Base-by-base conservation (phyloP, 108 stramenopile genomes). In the Cyclotella sp. region DNA sequence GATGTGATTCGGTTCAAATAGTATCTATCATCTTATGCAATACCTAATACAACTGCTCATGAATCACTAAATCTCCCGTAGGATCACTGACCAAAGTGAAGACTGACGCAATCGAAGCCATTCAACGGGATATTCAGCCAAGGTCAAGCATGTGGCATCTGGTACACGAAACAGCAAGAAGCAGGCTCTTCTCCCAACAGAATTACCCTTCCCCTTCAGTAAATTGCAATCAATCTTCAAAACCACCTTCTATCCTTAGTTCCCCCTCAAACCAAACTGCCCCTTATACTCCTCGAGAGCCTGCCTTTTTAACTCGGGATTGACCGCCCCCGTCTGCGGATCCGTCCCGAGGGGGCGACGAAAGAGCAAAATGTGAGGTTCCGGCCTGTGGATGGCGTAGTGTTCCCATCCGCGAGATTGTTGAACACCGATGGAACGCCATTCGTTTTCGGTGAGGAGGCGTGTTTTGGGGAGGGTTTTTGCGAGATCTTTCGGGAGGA, bases 321-420 rank as follows among this genome's bases (percentile, higher is more conserved):
- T 93, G 14, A 96, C 86, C 44, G 85, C 85, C 24, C 97, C 97
- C 41, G 94, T 94, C 71, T 95, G 90, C 57, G 97, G 97, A 87
- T 99, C 98, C 9, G 99, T 99, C 62, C 99, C 99, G 9, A 99
- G 84, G 0, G 97, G 97, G 52, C 99, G 88, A 68, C 98, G 94
- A 87, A 99, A 99, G 34, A 99, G 83, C 41, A 99, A 91, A 75
- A 99, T 98, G 85, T 99, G 98, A 40, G 97, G 99, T 80, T 99
- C 99, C 13, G 99, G 99, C 41, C 94, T 91, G 78, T 99, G 99
- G 75, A 97, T 96, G 29, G 98, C 97, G 85, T 98, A 99, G 74
- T 99, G 99, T 75, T 95, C 88, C 98, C 98, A 99, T 44, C 98
- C 98, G 41, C 98, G 92, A 80, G 88, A 90, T 87, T 98, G 98